Conservation (phyloP, 371 early-diverging fungal species). For the Mortierella sp. region DNA sequence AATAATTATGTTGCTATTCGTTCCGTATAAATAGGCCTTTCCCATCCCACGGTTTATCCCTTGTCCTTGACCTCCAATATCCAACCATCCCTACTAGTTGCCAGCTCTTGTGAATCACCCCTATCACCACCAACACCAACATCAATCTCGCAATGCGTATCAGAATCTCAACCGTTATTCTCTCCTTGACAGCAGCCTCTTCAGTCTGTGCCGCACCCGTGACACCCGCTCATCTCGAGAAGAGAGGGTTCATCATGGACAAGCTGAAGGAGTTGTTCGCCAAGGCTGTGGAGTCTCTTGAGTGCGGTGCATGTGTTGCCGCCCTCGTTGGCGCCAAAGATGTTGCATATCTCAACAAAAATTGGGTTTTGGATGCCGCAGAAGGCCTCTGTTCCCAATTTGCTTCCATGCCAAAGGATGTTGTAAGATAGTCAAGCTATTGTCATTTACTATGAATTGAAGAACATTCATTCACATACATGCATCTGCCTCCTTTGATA, state of each 20-base stretch:
- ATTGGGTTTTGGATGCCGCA: conserved; percentile 54
- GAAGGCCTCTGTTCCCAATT: conserved; percentile 35
- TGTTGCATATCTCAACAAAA: conserved; percentile 46
- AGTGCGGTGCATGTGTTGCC: conserved; percentile 57
- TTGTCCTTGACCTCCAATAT: conserved; percentile 45
- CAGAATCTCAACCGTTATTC: conserved; percentile 41
- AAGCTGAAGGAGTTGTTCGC: conserved; percentile 40
- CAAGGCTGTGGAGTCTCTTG: conserved; percentile 45
- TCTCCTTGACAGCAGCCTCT: conserved; percentile 44
- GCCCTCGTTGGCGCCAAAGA: conserved; percentile 49
- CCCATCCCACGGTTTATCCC: conserved; percentile 4
- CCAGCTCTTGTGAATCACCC: not conserved
- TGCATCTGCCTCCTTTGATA: no score
- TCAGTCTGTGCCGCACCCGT: conserved; percentile 47
- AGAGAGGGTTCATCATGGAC: conserved; percentile 48
- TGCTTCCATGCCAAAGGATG: conserved; percentile 47
- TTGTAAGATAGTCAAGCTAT: conserved; percentile 21
- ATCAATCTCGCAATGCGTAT: conserved; percentile 22
- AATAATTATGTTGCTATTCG: not conserved
- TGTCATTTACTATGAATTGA: not conserved
- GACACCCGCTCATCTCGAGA: conserved; percentile 32
- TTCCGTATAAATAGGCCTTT: conserved; percentile 32
- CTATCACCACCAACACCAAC: not conserved
- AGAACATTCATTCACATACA: not conserved
- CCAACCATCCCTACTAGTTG: not conserved